Base-by-base conservation (phyloP, 108 stramenopile genomes). In the Conticribra weissflogii region DNA sequence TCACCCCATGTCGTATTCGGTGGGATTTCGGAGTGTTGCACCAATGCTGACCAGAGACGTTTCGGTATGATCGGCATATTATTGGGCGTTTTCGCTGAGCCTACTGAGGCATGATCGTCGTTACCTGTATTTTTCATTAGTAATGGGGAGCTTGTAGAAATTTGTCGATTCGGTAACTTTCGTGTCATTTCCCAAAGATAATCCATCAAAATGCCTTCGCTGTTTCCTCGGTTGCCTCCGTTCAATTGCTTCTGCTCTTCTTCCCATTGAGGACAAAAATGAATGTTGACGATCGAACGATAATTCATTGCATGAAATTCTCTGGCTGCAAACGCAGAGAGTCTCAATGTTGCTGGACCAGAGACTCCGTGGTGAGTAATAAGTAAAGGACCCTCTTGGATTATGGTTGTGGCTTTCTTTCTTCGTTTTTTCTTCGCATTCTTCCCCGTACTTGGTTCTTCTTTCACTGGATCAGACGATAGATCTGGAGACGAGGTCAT, bases 351-450 rank as follows among this genome's bases (percentile, higher is more conserved):
- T n/a, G 96, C 96, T 16, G 97, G 97, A 3, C 97, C 97, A 25
- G 94, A 94, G 14, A 98, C 33, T 18, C 97, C 97, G 29, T 90
- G 86, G 78, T 97, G 97, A 9, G 96, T 97, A 49, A 97, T 91
- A 15, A 97, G 76, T 24, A 97, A 58, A 3, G 97, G 97, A 16
- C 97, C 97, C 65, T 96, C 86, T 29, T 76, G 51, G 21, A 86
- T 33, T 8, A 61, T 75, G n/a, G 51, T 57, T 16, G 58, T 50
- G 19, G 66, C 18, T 52, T 85, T 79, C 56, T 81, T 85, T 32
- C 61, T 72, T 14, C 63, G 47, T 54, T 82, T 82, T 58, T 72
- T 74, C 49, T 78, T 69, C 17, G 54, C 31, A 48, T 59, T 66
- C 45, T 54, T 66, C 58, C 17, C 33, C 34, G 16, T 29, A 14